Evolutionary conservation across 495 filamentous ascomycete species (phyloP), one percentile per base, ranked within the genome.

Genomic region (Arthonia radiata): DNA sequence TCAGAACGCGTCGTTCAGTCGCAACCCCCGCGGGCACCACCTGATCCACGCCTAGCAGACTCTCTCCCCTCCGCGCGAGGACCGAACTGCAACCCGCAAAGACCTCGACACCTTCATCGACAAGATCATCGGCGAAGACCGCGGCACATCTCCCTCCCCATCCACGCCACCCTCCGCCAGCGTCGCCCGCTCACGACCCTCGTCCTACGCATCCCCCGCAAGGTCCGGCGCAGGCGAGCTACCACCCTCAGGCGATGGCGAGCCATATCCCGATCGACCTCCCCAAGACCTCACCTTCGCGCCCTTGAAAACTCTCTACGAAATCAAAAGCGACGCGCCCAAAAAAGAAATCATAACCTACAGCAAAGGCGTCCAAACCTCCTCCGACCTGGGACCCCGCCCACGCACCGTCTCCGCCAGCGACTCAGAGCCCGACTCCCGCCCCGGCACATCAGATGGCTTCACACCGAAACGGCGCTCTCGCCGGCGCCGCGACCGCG

Each of bases 351-450:
- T 81, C 13, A 69, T 82, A 40, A 81, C 76, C 17, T 93, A 94
- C 59, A 93, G 74, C 56, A 99, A 91, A 53, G 79, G 63, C 9
- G 80, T 94, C 15, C 89, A 94, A 43, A 91, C 86, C 11, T 61
- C 58, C n/a, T n/a, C n/a, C n/a, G n/a, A n/a, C n/a, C n/a, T n/a
- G n/a, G n/a, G n/a, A n/a, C n/a, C n/a, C n/a, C n/a, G n/a, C n/a
- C n/a, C n/a, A n/a, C n/a, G n/a, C n/a, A n/a, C n/a, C n/a, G n/a
- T n/a, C n/a, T n/a, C n/a, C n/a, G n/a, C n/a, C n/a, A n/a, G n/a
- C 10, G 60, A 63, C n/a, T 68, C 68, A 6, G 75, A 78, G 11
- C 53, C 42, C 41, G 30, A 31, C 31, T 24, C 17, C 42, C 45
- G 12, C 40, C 48, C 18, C 47, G 51, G 15, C 54, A 41, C 17